Evolutionary conservation across 495 filamentous ascomycete genomes (phyloP).

Genomic region (Corynascus novoguineensis): DNA sequence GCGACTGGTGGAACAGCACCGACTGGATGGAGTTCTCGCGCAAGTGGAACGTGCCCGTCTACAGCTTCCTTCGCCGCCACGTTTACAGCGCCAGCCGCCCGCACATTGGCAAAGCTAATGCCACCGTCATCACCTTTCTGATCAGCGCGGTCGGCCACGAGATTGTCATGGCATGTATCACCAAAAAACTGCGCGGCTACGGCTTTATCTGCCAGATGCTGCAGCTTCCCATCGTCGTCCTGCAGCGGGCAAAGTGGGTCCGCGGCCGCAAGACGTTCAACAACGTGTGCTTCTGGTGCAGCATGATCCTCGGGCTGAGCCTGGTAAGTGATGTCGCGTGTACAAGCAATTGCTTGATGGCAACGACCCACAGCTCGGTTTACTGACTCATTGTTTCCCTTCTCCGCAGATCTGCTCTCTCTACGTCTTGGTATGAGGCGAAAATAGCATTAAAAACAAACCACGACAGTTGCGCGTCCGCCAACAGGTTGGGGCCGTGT

Average conservation of each 20-base stretch:
- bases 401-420: conserved; percentile 46
- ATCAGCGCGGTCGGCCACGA: conserved; percentile 87
- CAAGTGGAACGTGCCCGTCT: conserved; percentile 98
- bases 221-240: conserved; percentile 86
- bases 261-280: conserved; percentile 71
- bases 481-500: background rate
- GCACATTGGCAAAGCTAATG: conserved; percentile 68
- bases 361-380: background rate
- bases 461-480: background rate
- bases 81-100: conserved; percentile 78
- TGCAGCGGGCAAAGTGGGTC: conserved; percentile 76
- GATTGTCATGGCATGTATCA: conserved; percentile 96
- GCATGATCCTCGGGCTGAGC: conserved; percentile 85
- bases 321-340: conserved; percentile 56
- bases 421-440: conserved; percentile 43
- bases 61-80: conserved; percentile 91
- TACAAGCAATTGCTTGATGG: background rate
- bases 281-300: conserved; percentile 91
- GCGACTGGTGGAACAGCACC: conserved; percentile 90
- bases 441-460: background rate
- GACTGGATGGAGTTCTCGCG: conserved; percentile 95
- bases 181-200: conserved; percentile 92
- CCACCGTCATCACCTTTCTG: conserved; percentile 87
- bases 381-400: conserved; percentile 11
- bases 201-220: conserved; percentile 93